Conservation (phyloP, 129 eudicot species). For the Heracleum sosnowskyi region DNA sequence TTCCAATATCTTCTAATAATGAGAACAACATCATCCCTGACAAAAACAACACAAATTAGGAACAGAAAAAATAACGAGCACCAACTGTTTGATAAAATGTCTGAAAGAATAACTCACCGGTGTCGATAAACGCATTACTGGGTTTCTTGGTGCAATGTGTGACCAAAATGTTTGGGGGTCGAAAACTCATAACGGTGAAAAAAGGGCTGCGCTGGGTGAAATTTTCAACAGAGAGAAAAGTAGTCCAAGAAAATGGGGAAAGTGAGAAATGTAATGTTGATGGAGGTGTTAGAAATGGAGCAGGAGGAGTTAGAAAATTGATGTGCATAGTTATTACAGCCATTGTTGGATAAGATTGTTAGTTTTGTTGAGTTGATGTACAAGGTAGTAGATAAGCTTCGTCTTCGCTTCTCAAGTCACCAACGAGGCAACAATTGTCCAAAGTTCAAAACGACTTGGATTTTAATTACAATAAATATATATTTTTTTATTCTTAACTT, state of each 20-base stretch:
- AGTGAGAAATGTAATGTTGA: neutral
- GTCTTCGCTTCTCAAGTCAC: neutral
- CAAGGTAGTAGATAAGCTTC: neutral
- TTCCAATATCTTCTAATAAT: conserved; percentile 60
- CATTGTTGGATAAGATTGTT: conserved; percentile 1
- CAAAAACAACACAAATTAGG: neutral
- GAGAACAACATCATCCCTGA: conserved; percentile 43
- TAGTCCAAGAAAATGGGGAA: neutral
- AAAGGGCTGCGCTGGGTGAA: neutral
- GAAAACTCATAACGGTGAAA: neutral
- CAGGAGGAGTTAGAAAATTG: neutral
- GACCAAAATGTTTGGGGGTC: neutral
- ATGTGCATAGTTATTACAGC: conserved; percentile 1
- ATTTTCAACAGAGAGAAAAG: neutral
- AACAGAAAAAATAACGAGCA: neutral
- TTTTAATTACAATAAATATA: no score
- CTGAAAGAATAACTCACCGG: conserved; percentile 30
- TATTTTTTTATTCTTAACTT: no score
- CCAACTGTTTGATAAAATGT: conserved; percentile 23
- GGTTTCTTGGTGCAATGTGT: neutral
- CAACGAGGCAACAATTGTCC: no score
- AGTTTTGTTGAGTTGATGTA: neutral
- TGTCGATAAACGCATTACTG: neutral
- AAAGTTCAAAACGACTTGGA: no score
- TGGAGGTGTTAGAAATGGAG: neutral